Conservation (phyloP, 2,329 filamentous ascomycete species). For the Verticillium longisporum region DNA sequence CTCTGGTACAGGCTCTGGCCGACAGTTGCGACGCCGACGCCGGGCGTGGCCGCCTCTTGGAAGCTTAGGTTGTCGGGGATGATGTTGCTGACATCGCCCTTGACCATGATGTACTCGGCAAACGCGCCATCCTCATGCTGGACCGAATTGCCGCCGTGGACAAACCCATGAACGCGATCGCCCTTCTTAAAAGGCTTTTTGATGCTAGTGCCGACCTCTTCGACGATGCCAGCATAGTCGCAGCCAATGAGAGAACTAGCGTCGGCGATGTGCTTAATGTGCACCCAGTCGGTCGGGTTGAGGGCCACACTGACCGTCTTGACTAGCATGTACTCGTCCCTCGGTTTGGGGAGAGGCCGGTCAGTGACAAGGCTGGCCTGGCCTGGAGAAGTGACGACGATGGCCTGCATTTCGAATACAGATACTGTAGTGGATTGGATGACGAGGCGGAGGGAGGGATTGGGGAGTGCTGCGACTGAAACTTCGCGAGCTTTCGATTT, state of each 20-base stretch:
- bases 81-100: slow-evolving; percentile 31
- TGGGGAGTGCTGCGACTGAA: no score
- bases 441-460: no score
- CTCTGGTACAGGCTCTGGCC: slow-evolving; percentile 40
- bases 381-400: not conserved
- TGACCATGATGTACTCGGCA: slow-evolving; percentile 28
- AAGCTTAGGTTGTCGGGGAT: slow-evolving; percentile 34
- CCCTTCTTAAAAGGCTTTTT: slow-evolving; percentile 36
- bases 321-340: slow-evolving; percentile 18
- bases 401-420: not conserved
- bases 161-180: slow-evolving; percentile 36
- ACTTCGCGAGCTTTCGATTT: no score
- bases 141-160: slow-evolving; percentile 18
- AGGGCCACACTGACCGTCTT: slow-evolving; percentile 21
- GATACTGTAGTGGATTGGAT: no score
- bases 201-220: slow-evolving; percentile 35
- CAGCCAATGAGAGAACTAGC: slow-evolving; percentile 24
- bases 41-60: slow-evolving; percentile 38
- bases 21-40: slow-evolving; percentile 34
- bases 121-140: slow-evolving; percentile 31
- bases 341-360: slow-evolving; percentile 1
- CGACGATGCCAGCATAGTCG: slow-evolving; percentile 40
- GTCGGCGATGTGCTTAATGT: not conserved
- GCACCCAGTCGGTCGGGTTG: slow-evolving; percentile 25
- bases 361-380: slow-evolving; percentile 2